Conservation (phyloP, 2,329 filamentous ascomycete species). For the Pseudogymnoascus sp. region DNA sequence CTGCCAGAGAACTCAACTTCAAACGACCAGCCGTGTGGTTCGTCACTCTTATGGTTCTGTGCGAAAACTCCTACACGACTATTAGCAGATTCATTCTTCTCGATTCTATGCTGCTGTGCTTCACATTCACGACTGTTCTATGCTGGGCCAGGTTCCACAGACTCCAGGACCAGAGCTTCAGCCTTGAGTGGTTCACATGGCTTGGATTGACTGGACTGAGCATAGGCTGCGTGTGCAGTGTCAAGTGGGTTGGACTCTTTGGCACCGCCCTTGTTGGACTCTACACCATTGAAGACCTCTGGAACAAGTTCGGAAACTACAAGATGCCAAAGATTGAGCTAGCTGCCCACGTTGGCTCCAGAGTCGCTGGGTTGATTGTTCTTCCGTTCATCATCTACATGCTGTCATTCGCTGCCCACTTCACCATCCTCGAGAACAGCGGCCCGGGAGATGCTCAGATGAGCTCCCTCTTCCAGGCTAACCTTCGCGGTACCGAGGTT, state of each 20-base stretch:
- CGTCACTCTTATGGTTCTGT: constrained; percentile 92
- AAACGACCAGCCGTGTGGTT: constrained; percentile 86
- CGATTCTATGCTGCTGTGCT: constrained; percentile 97
- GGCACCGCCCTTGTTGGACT: constrained; percentile 89
- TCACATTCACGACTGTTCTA: constrained; percentile 94
- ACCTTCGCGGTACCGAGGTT: constrained; percentile 86
- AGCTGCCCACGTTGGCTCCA: constrained; percentile 69
- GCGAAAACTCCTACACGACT: constrained; percentile 98
- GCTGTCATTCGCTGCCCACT: constrained; percentile 92
- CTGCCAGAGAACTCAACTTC: constrained; percentile 83
- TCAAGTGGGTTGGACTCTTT: constrained; percentile 97
- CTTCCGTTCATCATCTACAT: constrained; percentile 89
- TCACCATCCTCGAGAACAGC: constrained; percentile 84
- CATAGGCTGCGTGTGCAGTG: constrained; percentile 96
- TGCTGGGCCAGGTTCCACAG: constrained; percentile 98
- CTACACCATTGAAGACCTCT: constrained; percentile 93
- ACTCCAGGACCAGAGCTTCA: constrained; percentile 78
- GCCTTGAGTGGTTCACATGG: constrained; percentile 90
- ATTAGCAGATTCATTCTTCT: constrained; percentile 97
- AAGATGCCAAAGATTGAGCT: constrained; percentile 80
- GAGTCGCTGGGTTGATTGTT: constrained; percentile 79
- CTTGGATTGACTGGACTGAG: constrained; percentile 87
- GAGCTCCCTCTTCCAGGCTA: constrained; percentile 98
- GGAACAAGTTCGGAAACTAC: constrained; percentile 93
- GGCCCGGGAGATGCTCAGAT: constrained; percentile 99